Conservation (phyloP, 2,329 filamentous ascomycete species). For the Colletotrichum costaricense region DNA sequence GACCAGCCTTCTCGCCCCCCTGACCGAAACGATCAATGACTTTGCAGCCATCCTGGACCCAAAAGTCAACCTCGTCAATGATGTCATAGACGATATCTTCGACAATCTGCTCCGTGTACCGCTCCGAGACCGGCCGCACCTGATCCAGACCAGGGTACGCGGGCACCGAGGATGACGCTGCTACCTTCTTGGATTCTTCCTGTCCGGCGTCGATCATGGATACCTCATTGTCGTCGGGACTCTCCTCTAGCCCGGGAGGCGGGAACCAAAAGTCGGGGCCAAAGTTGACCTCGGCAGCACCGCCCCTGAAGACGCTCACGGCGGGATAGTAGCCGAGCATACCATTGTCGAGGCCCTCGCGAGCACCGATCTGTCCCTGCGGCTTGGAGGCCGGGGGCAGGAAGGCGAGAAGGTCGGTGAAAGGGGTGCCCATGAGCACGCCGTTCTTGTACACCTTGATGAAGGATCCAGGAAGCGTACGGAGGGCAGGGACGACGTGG, state of each 20-base stretch:
- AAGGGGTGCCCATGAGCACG: slow-evolving; percentile 84
- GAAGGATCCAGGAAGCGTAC: slow-evolving; percentile 86
- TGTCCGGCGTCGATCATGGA: slow-evolving; percentile 54
- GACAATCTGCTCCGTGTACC: slow-evolving; percentile 92
- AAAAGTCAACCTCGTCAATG: slow-evolving; percentile 94
- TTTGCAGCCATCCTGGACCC: slow-evolving; percentile 74
- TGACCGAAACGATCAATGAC: slow-evolving; percentile 57
- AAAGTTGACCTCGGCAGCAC: slow-evolving; percentile 93
- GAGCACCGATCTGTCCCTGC: slow-evolving; percentile 76
- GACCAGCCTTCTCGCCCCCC: slow-evolving; percentile 50
- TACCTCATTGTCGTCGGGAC: slow-evolving; percentile 56
- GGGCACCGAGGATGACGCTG: too few species aligned
- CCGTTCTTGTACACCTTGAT: slow-evolving; percentile 97
- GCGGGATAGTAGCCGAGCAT: slow-evolving; percentile 96
- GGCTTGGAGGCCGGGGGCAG: slow-evolving; percentile 88
- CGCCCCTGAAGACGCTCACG: slow-evolving; percentile 90
- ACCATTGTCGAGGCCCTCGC: slow-evolving; percentile 92
- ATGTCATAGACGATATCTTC: slow-evolving; percentile 95
- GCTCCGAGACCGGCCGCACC: slow-evolving; percentile 75
- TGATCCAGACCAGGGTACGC: slow-evolving; percentile 39
- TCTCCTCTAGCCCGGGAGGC: slow-evolving; percentile 66
- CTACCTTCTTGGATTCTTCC: neutral
- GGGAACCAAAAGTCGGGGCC: slow-evolving; percentile 94
- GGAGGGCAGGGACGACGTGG: slow-evolving; percentile 78
- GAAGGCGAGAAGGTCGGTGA: slow-evolving; percentile 89